Evolutionary conservation across 2,329 filamentous ascomycete genomes (phyloP).

Genomic region (Huntiella savannae): DNA sequence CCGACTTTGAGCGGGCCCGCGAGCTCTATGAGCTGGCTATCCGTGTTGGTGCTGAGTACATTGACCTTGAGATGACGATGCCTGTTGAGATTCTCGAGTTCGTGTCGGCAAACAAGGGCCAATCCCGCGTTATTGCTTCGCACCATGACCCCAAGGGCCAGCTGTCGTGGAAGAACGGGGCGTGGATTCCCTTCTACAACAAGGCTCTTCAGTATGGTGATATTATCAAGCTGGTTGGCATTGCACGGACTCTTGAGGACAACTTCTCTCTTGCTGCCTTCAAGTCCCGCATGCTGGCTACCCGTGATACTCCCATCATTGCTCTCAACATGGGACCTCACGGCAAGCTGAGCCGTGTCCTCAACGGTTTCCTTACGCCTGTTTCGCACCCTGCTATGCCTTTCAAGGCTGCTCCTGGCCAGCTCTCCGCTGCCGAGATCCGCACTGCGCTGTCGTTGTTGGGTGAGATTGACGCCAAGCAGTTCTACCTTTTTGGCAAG

Average conservation of each 20-base stretch:
- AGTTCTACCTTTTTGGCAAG: constrained; percentile 75
- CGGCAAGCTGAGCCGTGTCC: constrained; percentile 74
- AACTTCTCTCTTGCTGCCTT: constrained; percentile 75
- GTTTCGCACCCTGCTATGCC: constrained; percentile 81
- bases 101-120: constrained; percentile 46
- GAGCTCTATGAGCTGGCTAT: constrained; percentile 62
- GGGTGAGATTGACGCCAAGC: constrained; percentile 54
- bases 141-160: constrained; percentile 72
- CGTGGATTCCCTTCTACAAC: constrained; percentile 83
- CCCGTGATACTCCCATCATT: constrained; percentile 70
- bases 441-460: constrained; percentile 58
- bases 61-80: constrained; percentile 82
- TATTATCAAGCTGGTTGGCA: constrained; percentile 82
- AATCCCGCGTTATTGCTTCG: constrained; percentile 76
- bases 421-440: constrained; percentile 80
- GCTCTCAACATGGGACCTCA: constrained; percentile 85
- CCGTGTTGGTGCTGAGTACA: constrained; percentile 72
- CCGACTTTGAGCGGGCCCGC: constrained; percentile 48
- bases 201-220: constrained; percentile 77
- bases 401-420: constrained; percentile 82
- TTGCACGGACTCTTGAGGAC: constrained; percentile 57
- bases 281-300: constrained; percentile 51
- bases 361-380: constrained; percentile 86
- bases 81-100: constrained; percentile 55
- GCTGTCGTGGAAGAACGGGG: constrained; percentile 80